A percentile compares a stretch with the other conserved stretches of the same genome.
Evolutionary conservation across 2,329 filamentous ascomycete genomes (phyloP).

Genomic region (Dactylellina haptotyla): DNA sequence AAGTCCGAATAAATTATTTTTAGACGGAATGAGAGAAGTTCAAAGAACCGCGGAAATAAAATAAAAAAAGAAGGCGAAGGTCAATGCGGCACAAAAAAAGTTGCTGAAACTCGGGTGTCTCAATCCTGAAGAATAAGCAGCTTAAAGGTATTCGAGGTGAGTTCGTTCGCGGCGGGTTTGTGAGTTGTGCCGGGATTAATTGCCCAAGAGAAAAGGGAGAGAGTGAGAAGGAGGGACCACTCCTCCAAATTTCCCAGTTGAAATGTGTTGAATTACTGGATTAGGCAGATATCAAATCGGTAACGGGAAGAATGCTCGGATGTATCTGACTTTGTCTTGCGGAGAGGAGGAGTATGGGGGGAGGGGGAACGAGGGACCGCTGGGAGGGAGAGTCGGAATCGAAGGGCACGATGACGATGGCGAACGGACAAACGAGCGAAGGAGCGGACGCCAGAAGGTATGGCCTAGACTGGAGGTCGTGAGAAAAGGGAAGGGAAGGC

Average conservation of each 20-base stretch:
- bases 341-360: too few relatives aligned
- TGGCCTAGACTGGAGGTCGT: slow-evolving; percentile 23
- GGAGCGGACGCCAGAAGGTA: slow-evolving; percentile 43
- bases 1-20: slow-evolving; percentile 2
- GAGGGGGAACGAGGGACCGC: background rate
- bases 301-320: slow-evolving; percentile 43
- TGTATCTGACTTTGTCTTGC: slow-evolving; percentile 6
- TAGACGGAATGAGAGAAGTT: slow-evolving; percentile 1
- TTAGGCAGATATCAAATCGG: slow-evolving; percentile 50
- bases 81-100: slow-evolving; percentile 13
- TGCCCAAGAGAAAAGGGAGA: slow-evolving; percentile 21
- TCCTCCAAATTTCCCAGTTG: slow-evolving; percentile 21
- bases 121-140: slow-evolving; percentile 18
- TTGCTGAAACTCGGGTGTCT: slow-evolving; percentile 53
- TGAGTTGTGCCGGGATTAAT: background rate
- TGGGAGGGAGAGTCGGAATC: slow-evolving; percentile 2
- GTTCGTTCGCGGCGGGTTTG: background rate
- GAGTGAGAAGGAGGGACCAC: too few relatives aligned
- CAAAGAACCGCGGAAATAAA: slow-evolving; percentile 7
- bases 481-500: slow-evolving; percentile 3
- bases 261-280: slow-evolving; percentile 54
- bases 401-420: background rate
- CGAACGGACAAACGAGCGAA: too few relatives aligned
- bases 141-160: slow-evolving; percentile 3
- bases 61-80: background rate